phyloP scores from a whole-genome alignment of 139 green algal species.

The Chlorella sp. region DNA sequence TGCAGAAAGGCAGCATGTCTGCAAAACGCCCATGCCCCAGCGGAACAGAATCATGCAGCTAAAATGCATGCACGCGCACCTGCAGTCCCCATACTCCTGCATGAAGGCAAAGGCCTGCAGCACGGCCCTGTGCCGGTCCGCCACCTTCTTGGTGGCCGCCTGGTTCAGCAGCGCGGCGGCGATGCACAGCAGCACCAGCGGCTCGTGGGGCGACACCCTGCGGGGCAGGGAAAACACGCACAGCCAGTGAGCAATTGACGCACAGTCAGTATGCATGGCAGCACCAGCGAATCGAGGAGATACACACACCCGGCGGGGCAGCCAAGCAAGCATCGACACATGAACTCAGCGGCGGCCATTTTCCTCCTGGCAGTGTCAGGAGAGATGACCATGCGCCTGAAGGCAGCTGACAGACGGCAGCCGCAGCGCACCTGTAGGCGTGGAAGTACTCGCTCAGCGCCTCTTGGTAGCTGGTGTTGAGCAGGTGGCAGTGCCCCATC shows the following conservation, averaged over 20 bases:
- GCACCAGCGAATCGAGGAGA: too few relatives aligned
- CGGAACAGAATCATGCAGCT: too few relatives aligned
- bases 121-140: constrained; percentile 67
- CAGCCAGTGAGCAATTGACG: too few relatives aligned
- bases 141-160: constrained; percentile 49
- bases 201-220: constrained; percentile 59
- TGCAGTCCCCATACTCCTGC: constrained; percentile 49
- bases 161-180: constrained; percentile 51
- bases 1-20: too few relatives aligned
- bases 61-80: not conserved
- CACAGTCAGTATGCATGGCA: too few relatives aligned
- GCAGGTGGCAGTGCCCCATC: constrained; percentile 62
- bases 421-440: constrained; percentile 62
- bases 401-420: too few relatives aligned
- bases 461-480: constrained; percentile 46
- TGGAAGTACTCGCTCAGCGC: constrained; percentile 77
- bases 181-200: constrained; percentile 77
- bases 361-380: too few relatives aligned
- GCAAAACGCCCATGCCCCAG: too few relatives aligned
- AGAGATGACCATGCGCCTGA: too few relatives aligned
- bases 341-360: too few relatives aligned
- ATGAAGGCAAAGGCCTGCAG: constrained; percentile 86
- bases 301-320: too few relatives aligned
- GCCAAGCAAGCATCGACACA: too few relatives aligned
- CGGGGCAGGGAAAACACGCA: not conserved